phyloP scores from a whole-genome alignment of 345 rosid species.

The Pistacia atlantica region DNA sequence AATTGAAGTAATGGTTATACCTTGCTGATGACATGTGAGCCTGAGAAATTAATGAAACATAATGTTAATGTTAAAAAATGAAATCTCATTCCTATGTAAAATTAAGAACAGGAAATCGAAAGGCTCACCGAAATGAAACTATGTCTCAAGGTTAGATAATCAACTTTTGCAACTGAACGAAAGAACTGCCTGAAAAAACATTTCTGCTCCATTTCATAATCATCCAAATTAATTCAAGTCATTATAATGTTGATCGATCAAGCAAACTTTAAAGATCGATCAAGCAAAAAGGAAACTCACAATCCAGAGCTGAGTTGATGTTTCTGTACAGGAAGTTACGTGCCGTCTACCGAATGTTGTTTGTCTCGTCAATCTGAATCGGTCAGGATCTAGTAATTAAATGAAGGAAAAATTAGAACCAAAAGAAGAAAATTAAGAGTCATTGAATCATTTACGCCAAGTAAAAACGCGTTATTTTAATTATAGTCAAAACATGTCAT shows the following conservation, averaged over 20 bases:
- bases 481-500: too few relatives aligned
- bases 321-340: slow-evolving; percentile 16
- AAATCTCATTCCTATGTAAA: not conserved
- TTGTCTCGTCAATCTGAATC: slow-evolving; percentile 30
- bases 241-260: not conserved
- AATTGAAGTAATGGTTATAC: slow-evolving; percentile 27
- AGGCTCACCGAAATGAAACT: slow-evolving; percentile 41
- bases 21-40: slow-evolving; percentile 20
- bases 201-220: slow-evolving; percentile 30
- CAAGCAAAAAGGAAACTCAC: slow-evolving; percentile 14
- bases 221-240: not conserved
- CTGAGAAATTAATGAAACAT: not conserved
- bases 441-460: too few relatives aligned
- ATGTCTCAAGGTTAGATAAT: slow-evolving; percentile 45
- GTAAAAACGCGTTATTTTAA: too few relatives aligned
- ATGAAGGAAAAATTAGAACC: too few relatives aligned
- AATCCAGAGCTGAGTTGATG: slow-evolving; percentile 23
- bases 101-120: not conserved
- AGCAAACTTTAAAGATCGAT: not conserved
- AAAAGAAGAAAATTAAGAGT: too few relatives aligned
- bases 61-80: not conserved
- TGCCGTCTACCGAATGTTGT: slow-evolving; percentile 37
- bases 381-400: slow-evolving; percentile 21
- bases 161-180: slow-evolving; percentile 46
- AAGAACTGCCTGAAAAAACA: slow-evolving; percentile 48